Evolutionary conservation across 257 asterid genomes (phyloP).

Genomic region (Buddleja alternifolia): DNA sequence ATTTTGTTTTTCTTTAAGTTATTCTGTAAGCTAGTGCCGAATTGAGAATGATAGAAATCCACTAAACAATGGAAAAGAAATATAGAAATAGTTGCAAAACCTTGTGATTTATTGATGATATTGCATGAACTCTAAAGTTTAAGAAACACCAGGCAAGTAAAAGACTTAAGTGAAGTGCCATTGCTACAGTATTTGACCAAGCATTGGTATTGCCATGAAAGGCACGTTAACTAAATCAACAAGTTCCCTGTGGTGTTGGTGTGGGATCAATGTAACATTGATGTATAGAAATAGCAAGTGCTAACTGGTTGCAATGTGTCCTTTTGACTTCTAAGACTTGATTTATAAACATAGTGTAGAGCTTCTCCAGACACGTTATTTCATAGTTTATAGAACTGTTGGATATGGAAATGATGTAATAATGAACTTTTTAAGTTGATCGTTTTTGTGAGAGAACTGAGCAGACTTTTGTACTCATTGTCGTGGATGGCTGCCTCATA

Average conservation of each 20-base stretch:
- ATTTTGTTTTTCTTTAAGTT: background rate
- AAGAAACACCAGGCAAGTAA: background rate
- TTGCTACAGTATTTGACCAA: background rate
- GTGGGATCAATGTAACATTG: background rate
- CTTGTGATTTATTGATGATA: too few relatives aligned
- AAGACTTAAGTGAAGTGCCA: background rate
- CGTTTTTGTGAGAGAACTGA: background rate
- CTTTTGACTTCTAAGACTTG: background rate
- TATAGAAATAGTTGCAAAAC: background rate
- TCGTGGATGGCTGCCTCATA: too few relatives aligned
- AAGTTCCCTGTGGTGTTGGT: background rate
- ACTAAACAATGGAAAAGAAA: background rate
- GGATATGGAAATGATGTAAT: background rate
- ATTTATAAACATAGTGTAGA: background rate
- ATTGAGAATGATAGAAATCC: background rate
- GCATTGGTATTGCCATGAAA: background rate
- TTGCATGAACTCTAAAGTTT: background rate
- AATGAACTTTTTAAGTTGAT: background rate
- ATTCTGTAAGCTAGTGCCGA: background rate
- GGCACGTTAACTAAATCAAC: background rate
- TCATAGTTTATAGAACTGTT: background rate
- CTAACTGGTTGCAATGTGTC: background rate
- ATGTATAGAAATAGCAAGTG: background rate
- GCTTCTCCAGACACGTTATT: background rate
- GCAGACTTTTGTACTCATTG: background rate